Base-by-base conservation (phyloP, 495 filamentous ascomycete genomes). In the Xeromyces bisporus region DNA sequence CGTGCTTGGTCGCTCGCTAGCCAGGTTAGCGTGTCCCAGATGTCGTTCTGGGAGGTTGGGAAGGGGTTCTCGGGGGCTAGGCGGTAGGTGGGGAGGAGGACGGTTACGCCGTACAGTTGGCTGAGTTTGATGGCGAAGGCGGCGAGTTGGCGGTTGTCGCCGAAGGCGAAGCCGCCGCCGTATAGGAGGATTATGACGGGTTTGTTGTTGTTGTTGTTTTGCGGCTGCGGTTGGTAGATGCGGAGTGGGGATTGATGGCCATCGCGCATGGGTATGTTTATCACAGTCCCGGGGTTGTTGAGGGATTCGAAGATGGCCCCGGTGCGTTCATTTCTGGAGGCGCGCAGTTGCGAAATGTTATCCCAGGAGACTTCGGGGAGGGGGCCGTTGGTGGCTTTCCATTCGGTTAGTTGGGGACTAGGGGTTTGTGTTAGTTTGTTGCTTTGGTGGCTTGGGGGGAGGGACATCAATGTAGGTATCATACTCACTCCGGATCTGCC, bases 1-100 rank as follows among this genome's bases (percentile, higher is more conserved):
- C n/a, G n/a, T n/a, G n/a, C n/a, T n/a, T n/a, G n/a, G n/a, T n/a
- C n/a, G n/a, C n/a, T n/a, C n/a, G 43, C 34, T 23, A 34, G 50
- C 65, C 67, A 67, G 39, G 56, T 47, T 30, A 66, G 39, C 5
- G 55, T 56, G 43, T 69, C 64, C 50, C 54, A 66, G 26, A 54
- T 47, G 41, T 71, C 67, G 10, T 69, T 33, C 6, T 52, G 35
- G 12, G 54, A 43, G 1, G 50, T 46, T 1, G 66, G 66, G 36
- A 64, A 71, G n/a, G 48, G 44, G 32, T 60, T 32, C 28, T 67
- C 62, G 1, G 65, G 64, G 0, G 58, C 57, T 3, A 64, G 47
- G 15, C 62, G 54, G 34, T 71, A 69, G 12, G 36, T 57, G 32
- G 31, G 51, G 42, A 13, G 53, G 33, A 35, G 43, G 40, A 27